Conservation (phyloP, 1,284 basidiomycete genomes). For the Leccinum angustisporum region DNA sequence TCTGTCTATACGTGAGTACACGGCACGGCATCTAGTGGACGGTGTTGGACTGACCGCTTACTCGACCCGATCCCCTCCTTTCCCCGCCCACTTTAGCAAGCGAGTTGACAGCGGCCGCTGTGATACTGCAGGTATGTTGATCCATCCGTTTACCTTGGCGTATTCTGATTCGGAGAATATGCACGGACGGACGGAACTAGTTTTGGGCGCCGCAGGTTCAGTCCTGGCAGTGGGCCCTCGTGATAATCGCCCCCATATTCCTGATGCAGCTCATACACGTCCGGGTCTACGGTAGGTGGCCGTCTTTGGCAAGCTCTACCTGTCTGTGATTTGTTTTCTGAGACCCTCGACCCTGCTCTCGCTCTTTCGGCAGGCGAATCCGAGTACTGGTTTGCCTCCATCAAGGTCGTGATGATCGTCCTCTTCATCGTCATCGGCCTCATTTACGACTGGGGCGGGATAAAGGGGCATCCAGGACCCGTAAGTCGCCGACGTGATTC, state of each 20-base stretch:
- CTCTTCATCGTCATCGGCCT: slow-evolving; percentile 56
- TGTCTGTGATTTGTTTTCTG: not conserved
- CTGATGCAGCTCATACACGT: slow-evolving; percentile 45
- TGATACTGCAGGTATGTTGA: slow-evolving; percentile 40
- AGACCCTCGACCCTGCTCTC: not conserved
- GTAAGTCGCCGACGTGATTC: slow-evolving; percentile 23
- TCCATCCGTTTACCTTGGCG: not conserved
- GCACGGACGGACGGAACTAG: slow-evolving; percentile 17
- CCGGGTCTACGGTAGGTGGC: slow-evolving; percentile 44
- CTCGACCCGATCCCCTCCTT: not conserved
- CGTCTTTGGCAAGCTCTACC: not conserved
- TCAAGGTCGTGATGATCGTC: slow-evolving; percentile 58
- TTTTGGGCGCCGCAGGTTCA: slow-evolving; percentile 45
- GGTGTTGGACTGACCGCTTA: not conserved
- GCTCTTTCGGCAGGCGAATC: slow-evolving; percentile 41
- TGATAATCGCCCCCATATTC: slow-evolving; percentile 49
- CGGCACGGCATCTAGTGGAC: not conserved
- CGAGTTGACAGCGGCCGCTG: slow-evolving; percentile 44
- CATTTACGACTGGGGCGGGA: slow-evolving; percentile 57
- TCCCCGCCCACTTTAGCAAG: slow-evolving; percentile 33
- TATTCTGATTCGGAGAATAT: not conserved
- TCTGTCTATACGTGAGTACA: slow-evolving; percentile 40
- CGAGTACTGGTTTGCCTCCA: slow-evolving; percentile 51
- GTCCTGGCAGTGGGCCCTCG: slow-evolving; percentile 53
- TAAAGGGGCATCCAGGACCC: slow-evolving; percentile 54